Conservation (phyloP, 176 grass and related monocot genomes). For the Carex parvula region DNA sequence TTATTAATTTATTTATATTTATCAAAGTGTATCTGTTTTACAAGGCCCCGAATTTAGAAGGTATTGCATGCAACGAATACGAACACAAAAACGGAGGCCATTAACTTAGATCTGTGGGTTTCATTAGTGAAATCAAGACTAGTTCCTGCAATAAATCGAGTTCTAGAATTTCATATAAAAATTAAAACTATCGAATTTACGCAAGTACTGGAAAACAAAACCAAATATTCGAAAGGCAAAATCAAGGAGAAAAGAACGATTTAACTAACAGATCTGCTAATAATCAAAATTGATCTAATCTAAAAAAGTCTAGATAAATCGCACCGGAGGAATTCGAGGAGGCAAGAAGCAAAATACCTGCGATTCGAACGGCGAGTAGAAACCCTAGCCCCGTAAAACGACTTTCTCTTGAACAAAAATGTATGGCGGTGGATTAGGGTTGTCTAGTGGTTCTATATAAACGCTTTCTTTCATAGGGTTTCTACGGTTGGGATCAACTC, state of each 20-base stretch:
- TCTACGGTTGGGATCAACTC: constrained; percentile 14
- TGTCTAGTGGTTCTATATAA: not conserved
- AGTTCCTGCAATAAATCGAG: not conserved
- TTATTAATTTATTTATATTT: not conserved
- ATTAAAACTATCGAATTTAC: not conserved
- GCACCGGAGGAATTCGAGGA: not conserved
- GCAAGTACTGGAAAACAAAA: not conserved
- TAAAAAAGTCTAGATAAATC: not conserved
- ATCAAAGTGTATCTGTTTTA: not conserved
- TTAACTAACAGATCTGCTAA: not conserved
- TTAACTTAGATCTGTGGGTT: not conserved
- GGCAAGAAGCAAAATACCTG: not conserved
- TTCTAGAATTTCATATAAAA: not conserved
- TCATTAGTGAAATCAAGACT: not conserved
- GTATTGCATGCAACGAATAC: not conserved
- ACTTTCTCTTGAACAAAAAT: constrained; percentile 1
- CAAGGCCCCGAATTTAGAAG: not conserved
- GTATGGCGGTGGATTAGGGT: not conserved
- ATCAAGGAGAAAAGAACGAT: not conserved
- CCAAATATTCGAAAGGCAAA: not conserved
- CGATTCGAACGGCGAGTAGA: constrained; percentile 16
- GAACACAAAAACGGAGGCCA: not conserved
- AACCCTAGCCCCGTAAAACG: constrained; percentile 19
- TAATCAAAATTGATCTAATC: not conserved
- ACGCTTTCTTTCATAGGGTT: not conserved